These are phyloP conservation scores for Geranium rotundifolium DNA, from an alignment of 345 rosid species.

Conservation along the genomic window DNA sequence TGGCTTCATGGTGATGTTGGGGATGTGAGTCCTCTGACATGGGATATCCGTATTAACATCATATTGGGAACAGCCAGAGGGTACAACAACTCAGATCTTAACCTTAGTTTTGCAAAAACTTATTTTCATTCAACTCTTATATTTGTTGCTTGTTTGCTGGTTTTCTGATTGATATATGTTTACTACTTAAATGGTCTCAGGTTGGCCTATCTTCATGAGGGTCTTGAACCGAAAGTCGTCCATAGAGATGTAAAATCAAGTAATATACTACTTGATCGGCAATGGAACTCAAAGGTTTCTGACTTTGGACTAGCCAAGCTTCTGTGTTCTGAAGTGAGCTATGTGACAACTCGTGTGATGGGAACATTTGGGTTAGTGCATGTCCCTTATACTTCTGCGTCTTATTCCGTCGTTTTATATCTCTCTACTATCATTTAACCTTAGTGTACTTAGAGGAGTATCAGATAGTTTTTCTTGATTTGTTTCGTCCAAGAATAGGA, in stretches of 20 bases:
- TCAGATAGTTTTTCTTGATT: background rate
- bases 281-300: conserved; percentile 83
- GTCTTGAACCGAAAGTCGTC: conserved; percentile 97
- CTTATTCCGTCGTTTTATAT: background rate
- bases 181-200: conserved; percentile 21
- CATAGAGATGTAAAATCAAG: conserved; percentile 89
- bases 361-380: conserved; percentile 83
- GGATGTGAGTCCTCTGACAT: conserved; percentile 65
- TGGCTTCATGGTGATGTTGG: conserved; percentile 98
- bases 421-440: conserved; percentile 2
- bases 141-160: conserved; percentile 1
- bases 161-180: background rate
- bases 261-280: conserved; percentile 80
- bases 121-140: background rate
- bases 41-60: conserved; percentile 86
- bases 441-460: background rate
- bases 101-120: background rate
- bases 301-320: conserved; percentile 98
- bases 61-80: conserved; percentile 92
- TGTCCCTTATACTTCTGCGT: conserved; percentile 4
- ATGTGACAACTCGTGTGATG: conserved; percentile 93
- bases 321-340: conserved; percentile 64
- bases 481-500: background rate
- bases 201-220: conserved; percentile 94
- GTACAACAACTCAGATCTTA: conserved; percentile 20